Evolutionary conservation across 2,329 filamentous ascomycete species (phyloP).

Genomic region (Trichoderma sp.): DNA sequence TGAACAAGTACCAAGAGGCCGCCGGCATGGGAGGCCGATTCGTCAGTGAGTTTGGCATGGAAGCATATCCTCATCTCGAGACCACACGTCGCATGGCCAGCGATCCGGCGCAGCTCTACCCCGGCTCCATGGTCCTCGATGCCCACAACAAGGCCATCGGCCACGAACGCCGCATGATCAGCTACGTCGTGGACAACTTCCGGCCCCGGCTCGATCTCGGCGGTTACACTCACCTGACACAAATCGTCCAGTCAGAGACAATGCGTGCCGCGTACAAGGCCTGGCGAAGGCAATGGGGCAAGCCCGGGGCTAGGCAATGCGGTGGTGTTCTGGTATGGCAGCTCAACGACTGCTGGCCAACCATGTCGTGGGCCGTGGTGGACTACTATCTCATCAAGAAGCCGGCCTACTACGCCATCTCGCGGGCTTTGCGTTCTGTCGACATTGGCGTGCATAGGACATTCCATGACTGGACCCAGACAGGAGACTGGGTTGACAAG

Average conservation of each 20-base stretch:
- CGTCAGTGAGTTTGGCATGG: constrained; percentile 80
- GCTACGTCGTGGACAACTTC: constrained; percentile 77
- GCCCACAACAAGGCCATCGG: constrained; percentile 84
- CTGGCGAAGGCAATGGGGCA: constrained; percentile 64
- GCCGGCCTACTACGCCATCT: constrained; percentile 56
- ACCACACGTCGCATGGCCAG: constrained; percentile 69
- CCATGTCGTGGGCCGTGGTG: constrained; percentile 65
- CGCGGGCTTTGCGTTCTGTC: constrained; percentile 58
- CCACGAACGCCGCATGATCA: constrained; percentile 71
- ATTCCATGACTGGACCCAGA: constrained; percentile 45
- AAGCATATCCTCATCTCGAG: constrained; percentile 60
- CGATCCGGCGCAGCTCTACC: constrained; percentile 52
- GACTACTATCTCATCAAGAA: constrained; percentile 66
- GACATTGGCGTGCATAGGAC: constrained; percentile 56
- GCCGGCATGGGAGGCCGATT: constrained; percentile 71
- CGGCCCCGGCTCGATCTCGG: constrained; percentile 58
- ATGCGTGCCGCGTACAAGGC: constrained; percentile 53
- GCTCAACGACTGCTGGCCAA: constrained; percentile 71
- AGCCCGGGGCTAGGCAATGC: constrained; percentile 54
- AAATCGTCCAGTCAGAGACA: constrained; percentile 56
- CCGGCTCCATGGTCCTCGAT: constrained; percentile 73
- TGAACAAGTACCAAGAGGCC: constrained; percentile 76
- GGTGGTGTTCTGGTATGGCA: constrained; percentile 69
- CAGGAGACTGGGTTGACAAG: constrained; percentile 21
- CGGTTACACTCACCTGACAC: constrained; percentile 73